Conservation (phyloP, 2,329 filamentous ascomycete species). For the Cordyceps javanica region DNA sequence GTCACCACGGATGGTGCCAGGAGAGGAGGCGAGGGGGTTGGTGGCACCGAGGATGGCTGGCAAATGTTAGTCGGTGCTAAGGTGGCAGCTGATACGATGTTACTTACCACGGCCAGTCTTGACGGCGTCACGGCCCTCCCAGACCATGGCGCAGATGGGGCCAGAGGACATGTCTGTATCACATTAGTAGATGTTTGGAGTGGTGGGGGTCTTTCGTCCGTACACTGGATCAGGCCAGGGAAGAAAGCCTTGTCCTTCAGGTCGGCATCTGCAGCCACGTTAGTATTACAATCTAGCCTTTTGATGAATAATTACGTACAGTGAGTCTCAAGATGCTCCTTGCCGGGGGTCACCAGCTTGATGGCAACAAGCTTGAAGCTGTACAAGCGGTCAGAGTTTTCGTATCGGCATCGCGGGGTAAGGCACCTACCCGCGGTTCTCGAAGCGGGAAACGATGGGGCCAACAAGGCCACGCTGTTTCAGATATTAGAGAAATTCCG, state of each 20-base stretch:
- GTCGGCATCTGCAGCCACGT: slow-evolving; percentile 60
- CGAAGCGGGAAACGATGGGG: slow-evolving; percentile 96
- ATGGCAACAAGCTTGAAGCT: slow-evolving; percentile 98
- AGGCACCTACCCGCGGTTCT: slow-evolving; percentile 74
- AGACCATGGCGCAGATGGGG: slow-evolving; percentile 98
- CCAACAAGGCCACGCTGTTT: slow-evolving; percentile 89
- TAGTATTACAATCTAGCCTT: slow-evolving; percentile 15
- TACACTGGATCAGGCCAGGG: slow-evolving; percentile 86
- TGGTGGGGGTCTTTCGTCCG: slow-evolving; percentile 27
- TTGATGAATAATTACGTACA: slow-evolving; percentile 51
- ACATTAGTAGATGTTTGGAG: slow-evolving; percentile 14
- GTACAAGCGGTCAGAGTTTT: slow-evolving; percentile 14
- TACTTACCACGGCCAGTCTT: slow-evolving; percentile 88
- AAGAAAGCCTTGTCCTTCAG: slow-evolving; percentile 96
- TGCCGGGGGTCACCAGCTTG: slow-evolving; percentile 84
- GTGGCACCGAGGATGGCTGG: slow-evolving; percentile 90
- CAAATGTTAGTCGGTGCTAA: slow-evolving; percentile 17
- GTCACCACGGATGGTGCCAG: slow-evolving; percentile 97
- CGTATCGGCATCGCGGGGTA: background rate
- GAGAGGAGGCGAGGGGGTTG: slow-evolving; percentile 91
- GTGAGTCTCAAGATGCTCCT: slow-evolving; percentile 97
- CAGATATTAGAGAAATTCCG: slow-evolving; percentile 18
- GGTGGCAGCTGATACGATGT: background rate
- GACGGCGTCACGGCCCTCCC: slow-evolving; percentile 97
- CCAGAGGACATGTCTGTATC: slow-evolving; percentile 85